These are phyloP conservation scores for Vigna hirtella DNA, from an alignment of 306 rosid genomes.

Conservation along the genomic window DNA sequence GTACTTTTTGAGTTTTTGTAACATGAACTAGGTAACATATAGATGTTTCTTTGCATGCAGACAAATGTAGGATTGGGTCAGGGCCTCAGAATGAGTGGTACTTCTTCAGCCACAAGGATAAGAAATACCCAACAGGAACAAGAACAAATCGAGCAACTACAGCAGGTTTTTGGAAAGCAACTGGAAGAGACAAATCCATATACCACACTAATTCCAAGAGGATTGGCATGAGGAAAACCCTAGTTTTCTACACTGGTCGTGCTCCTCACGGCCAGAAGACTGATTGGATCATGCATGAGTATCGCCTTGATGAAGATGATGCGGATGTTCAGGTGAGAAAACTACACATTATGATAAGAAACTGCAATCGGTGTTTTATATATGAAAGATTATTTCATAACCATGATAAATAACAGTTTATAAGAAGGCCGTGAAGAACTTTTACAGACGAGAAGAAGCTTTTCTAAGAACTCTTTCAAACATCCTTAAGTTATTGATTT, in stretches of 20 bases:
- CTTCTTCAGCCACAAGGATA: constrained; percentile 98
- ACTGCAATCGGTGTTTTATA: neutral
- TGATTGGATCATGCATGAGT: constrained; percentile 99
- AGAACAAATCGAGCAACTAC: constrained; percentile 91
- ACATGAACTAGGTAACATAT: constrained; percentile 12
- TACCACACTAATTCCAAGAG: constrained; percentile 70
- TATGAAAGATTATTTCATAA: neutral
- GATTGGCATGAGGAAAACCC: constrained; percentile 98
- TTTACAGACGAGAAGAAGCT: too few relatives aligned
- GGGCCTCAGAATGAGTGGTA: constrained; percentile 98
- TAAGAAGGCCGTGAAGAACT: too few relatives aligned
- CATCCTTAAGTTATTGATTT: too few relatives aligned
- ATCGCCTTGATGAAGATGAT: constrained; percentile 85
- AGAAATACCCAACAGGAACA: constrained; percentile 97
- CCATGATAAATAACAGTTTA: neutral
- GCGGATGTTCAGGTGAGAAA: constrained; percentile 68
- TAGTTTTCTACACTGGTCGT: constrained; percentile 97
- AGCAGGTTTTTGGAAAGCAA: constrained; percentile 99
- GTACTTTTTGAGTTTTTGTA: neutral
- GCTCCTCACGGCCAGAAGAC: constrained; percentile 99
- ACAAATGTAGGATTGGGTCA: constrained; percentile 89
- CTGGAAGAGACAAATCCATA: constrained; percentile 95
- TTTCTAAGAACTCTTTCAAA: too few relatives aligned
- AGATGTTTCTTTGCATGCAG: constrained; percentile 55
- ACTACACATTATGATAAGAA: neutral